Conservation (phyloP, 1,284 basidiomycete species). For the Polyporus tsugae region DNA sequence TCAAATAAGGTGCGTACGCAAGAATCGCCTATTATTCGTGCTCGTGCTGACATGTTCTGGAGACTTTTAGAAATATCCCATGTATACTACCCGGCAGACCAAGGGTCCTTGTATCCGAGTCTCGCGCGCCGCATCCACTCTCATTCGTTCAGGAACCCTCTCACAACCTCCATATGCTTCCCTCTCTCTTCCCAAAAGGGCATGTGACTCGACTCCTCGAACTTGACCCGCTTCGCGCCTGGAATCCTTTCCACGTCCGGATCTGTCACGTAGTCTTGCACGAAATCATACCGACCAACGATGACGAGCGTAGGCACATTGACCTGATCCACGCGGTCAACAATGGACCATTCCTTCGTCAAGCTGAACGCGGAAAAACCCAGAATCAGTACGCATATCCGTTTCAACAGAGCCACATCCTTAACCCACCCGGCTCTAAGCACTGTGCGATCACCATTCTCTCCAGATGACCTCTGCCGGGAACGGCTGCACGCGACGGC, state of each 20-base stretch:
- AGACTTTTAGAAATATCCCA: not conserved
- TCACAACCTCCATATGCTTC: conserved; percentile 9
- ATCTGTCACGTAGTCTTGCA: conserved; percentile 36
- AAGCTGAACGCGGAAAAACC: conserved; percentile 38
- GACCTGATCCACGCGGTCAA: conserved; percentile 37
- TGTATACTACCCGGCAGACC: not conserved
- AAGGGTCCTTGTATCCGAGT: not conserved
- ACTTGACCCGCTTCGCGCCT: conserved; percentile 38
- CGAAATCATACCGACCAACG: conserved; percentile 38
- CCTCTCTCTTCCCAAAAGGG: conserved; percentile 9
- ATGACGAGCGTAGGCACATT: conserved; percentile 40
- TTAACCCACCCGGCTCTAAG: conserved; percentile 25
- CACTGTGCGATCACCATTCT: conserved; percentile 35
- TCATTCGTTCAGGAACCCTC: conserved; percentile 2
- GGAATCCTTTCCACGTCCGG: conserved; percentile 36
- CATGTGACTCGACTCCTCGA: conserved; percentile 31
- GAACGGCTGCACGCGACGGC: conserved; percentile 35
- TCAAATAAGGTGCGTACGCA: not conserved
- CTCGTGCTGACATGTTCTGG: not conserved
- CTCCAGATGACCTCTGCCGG: conserved; percentile 32
- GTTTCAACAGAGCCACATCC: not conserved
- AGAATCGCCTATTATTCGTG: not conserved
- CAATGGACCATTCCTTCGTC: conserved; percentile 48
- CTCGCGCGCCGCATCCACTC: not conserved
- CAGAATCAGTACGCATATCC: not conserved